Evolutionary conservation across 805 yeast genomes (phyloP).

Genomic region (Metschnikowia henanensis): DNA sequence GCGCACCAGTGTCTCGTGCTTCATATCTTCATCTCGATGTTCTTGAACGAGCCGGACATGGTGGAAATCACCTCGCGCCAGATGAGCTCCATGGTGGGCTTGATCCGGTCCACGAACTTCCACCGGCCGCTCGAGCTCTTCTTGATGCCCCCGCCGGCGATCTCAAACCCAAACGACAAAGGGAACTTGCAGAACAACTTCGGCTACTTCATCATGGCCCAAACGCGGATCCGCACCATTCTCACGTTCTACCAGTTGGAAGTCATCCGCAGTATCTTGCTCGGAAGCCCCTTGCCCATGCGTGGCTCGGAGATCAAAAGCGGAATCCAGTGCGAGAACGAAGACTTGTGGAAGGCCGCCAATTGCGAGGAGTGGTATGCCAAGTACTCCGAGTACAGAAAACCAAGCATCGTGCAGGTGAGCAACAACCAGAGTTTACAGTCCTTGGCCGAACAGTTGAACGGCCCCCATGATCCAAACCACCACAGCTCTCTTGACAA

Average conservation of each 20-base stretch:
- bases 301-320: slow-evolving; percentile 47
- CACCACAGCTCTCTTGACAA: slow-evolving; percentile 48
- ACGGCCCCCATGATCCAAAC: slow-evolving; percentile 34
- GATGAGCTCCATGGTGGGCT: slow-evolving; percentile 52
- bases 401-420: slow-evolving; percentile 44
- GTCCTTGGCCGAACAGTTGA: slow-evolving; percentile 47
- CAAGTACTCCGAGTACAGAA: slow-evolving; percentile 15
- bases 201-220: slow-evolving; percentile 54
- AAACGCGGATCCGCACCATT: slow-evolving; percentile 55
- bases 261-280: slow-evolving; percentile 45
- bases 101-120: slow-evolving; percentile 52
- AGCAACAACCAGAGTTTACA: slow-evolving; percentile 54
- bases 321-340: slow-evolving; percentile 64
- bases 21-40: slow-evolving; percentile 57
- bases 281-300: slow-evolving; percentile 43
- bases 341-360: slow-evolving; percentile 58
- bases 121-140: slow-evolving; percentile 47
- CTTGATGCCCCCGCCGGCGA: slow-evolving; percentile 21
- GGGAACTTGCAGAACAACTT: slow-evolving; percentile 39
- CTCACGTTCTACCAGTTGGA: slow-evolving; percentile 51
- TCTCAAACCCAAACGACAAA: slow-evolving; percentile 23
- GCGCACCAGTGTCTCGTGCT: slow-evolving; percentile 56
- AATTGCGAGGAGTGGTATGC: slow-evolving; percentile 52
- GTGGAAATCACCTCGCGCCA: slow-evolving; percentile 52
- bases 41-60: slow-evolving; percentile 52